Percentiles rank a stretch among this genome's conserved stretches.
Conservation (phyloP, 495 filamentous ascomycete species). For the Penicillium turbatum region DNA sequence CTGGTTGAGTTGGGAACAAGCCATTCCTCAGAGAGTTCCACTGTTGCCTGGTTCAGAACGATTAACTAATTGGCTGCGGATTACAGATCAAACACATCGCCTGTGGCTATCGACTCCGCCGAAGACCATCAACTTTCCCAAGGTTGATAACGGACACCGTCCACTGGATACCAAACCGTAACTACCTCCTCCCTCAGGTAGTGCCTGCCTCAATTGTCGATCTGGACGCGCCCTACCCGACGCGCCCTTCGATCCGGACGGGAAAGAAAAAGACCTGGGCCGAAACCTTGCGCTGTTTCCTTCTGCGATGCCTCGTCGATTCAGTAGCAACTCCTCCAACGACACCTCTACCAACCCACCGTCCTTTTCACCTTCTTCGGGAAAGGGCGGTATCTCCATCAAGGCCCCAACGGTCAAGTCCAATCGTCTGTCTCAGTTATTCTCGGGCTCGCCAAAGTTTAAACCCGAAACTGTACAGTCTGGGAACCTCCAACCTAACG, state of each 20-base stretch:
- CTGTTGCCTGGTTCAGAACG: conserved; percentile 3
- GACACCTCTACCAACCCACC: conserved; percentile 41
- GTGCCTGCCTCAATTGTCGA: conserved; percentile 22
- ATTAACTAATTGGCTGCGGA: conserved; percentile 8
- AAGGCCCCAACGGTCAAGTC: conserved; percentile 59
- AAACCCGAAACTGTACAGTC: conserved; percentile 51
- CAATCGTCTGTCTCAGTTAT: conserved; percentile 57
- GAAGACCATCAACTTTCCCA: background rate
- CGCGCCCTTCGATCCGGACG: conserved; percentile 16
- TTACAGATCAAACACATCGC: conserved; percentile 3
- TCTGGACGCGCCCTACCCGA: conserved; percentile 13
- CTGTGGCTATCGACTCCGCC: conserved; percentile 5
- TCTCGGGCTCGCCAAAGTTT: conserved; percentile 55
- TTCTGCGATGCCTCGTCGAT: conserved; percentile 55
- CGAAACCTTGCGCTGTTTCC: conserved; percentile 28
- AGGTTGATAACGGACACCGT: background rate
- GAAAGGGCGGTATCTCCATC: conserved; percentile 45
- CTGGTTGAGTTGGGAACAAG: background rate
- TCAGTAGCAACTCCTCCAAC: conserved; percentile 46
- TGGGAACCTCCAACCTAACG: conserved; percentile 49
- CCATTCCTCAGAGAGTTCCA: background rate
- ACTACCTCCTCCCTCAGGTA: conserved; percentile 10
- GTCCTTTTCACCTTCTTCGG: conserved; percentile 43
- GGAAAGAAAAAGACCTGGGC: conserved; percentile 10
- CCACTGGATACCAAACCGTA: background rate